A percentile compares a stretch with the other conserved stretches of the same genome.
phyloP scores from a whole-genome alignment of 2,329 filamentous ascomycete genomes.

The Zalaria sp. region DNA sequence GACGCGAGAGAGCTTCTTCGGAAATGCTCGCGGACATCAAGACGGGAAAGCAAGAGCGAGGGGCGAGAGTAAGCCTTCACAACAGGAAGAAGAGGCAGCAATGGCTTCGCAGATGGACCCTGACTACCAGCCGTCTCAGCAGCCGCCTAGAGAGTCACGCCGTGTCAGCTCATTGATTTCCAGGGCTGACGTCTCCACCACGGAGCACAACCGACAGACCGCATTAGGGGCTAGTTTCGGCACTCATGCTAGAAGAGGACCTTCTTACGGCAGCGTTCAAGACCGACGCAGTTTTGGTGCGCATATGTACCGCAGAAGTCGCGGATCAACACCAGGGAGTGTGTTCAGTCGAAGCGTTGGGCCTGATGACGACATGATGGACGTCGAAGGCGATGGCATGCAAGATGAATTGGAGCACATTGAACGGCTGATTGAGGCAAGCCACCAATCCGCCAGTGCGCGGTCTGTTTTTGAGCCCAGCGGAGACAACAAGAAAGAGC shows the following conservation, averaged over 20 bases:
- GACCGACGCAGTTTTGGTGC: constrained; percentile 46
- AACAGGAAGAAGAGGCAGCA: constrained; percentile 27
- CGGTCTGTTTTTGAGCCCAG: constrained; percentile 12
- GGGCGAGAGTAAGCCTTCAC: constrained; percentile 5
- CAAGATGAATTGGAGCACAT: constrained; percentile 5
- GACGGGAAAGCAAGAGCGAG: constrained; percentile 6
- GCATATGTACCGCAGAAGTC: constrained; percentile 26
- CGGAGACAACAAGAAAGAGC: constrained; percentile 17
- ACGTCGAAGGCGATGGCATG: constrained; percentile 14
- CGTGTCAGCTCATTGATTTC: constrained; percentile 86
- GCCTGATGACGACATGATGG: constrained; percentile 17
- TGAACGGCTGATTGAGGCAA: constrained; percentile 5
- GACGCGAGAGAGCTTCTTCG: constrained; percentile 65
- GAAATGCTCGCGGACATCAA: constrained; percentile 20
- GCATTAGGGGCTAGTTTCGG: constrained; percentile 29
- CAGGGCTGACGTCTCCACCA: constrained; percentile 62
- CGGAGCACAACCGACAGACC: constrained; percentile 4
- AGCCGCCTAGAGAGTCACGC: constrained; percentile 45
- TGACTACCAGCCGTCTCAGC: constrained; percentile 33
- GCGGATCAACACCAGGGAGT: constrained; percentile 43
- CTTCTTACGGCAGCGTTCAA: constrained; percentile 59
- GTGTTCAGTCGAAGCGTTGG: constrained; percentile 17
- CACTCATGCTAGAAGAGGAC: constrained; percentile 45
- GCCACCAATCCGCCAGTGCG: constrained; percentile 4
- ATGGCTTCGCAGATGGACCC: constrained; percentile 37